phyloP scores from a whole-genome alignment of 805 yeast genomes.

The Saccharomycodes ludwigii region DNA sequence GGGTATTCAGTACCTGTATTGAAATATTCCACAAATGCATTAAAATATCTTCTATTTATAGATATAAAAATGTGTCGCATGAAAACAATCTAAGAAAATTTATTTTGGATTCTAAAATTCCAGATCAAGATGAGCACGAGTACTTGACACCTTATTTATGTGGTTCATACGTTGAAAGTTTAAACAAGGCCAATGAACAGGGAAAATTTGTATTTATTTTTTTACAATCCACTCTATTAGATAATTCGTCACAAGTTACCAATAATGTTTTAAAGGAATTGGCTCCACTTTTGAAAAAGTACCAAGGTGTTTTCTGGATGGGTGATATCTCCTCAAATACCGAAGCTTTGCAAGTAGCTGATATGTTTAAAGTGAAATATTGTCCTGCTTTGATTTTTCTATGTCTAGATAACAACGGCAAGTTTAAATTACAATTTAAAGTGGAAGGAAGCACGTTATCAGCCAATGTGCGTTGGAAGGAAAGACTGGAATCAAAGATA shows the following conservation, averaged over 20 bases:
- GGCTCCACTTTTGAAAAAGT: not conserved
- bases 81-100: too few species aligned
- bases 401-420: not conserved
- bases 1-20: too few species aligned
- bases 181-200: not conserved
- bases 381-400: conserved; percentile 1
- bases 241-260: not conserved
- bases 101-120: too few species aligned
- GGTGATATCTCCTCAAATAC: not conserved
- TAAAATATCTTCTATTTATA: too few species aligned
- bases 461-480: too few species aligned
- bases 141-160: too few species aligned
- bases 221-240: not conserved
- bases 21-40: too few species aligned
- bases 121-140: too few species aligned
- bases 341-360: conserved; percentile 1
- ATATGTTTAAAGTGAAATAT: conserved; percentile 1
- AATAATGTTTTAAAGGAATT: not conserved
- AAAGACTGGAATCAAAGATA: too few species aligned
- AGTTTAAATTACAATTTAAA: not conserved
- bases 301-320: not conserved
- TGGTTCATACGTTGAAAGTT: not conserved
- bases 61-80: too few species aligned
- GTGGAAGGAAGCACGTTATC: not conserved
- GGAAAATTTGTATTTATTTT: conserved; percentile 1